Conservation (phyloP, 2,329 filamentous ascomycete species). For the Verticillium nubilum region DNA sequence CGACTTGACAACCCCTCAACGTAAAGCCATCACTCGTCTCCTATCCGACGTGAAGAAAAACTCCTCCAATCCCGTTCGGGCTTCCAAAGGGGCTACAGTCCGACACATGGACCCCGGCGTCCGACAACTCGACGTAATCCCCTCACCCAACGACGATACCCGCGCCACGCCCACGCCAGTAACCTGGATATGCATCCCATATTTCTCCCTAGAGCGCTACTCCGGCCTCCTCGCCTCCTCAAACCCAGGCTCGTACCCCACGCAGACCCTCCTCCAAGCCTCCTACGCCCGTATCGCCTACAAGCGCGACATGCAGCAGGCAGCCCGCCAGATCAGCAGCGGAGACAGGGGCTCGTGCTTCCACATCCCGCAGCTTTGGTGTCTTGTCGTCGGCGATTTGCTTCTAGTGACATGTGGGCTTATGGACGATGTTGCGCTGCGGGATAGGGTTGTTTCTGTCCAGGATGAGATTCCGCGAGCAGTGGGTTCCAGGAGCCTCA, state of each 20-base stretch:
- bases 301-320: conserved; percentile 40
- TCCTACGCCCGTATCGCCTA: conserved; percentile 32
- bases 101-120: conserved; percentile 34
- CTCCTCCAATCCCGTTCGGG: conserved; percentile 29
- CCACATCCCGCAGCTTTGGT: conserved; percentile 44
- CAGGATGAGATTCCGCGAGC: conserved; percentile 13
- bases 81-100: conserved; percentile 30
- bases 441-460: conserved; percentile 21
- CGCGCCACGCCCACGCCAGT: conserved; percentile 13
- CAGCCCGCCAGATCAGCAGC: conserved; percentile 32
- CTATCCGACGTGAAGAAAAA: conserved; percentile 30
- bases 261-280: conserved; percentile 36
- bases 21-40: conserved; percentile 26
- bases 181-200: conserved; percentile 40
- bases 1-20: conserved; percentile 25
- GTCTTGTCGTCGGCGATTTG: conserved; percentile 34
- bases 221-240: conserved; percentile 27
- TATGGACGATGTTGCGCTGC: conserved; percentile 26
- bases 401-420: conserved; percentile 36
- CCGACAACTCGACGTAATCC: conserved; percentile 29
- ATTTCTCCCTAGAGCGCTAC: conserved; percentile 40
- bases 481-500: conserved; percentile 4
- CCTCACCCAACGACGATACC: conserved; percentile 9
- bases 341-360: conserved; percentile 33
- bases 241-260: conserved; percentile 29